Evolutionary conservation across 116 monocot genomes (phyloP).

Genomic region (Thalassia testudinum): DNA sequence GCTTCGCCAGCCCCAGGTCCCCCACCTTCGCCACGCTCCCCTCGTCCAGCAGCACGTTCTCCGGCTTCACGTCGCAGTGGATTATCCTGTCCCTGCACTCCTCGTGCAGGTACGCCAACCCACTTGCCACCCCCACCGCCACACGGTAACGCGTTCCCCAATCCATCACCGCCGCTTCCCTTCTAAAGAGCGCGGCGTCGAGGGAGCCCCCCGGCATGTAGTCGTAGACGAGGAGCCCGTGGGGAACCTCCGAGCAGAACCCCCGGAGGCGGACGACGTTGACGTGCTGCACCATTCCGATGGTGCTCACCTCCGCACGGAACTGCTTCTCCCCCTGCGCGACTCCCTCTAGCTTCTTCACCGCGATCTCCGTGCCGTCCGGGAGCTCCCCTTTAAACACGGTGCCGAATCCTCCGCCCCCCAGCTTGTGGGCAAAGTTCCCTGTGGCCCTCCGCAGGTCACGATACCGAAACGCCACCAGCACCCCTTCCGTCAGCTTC

Average conservation of each 20-base stretch:
- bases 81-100: constrained; percentile 13
- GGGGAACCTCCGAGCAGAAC: constrained; percentile 11
- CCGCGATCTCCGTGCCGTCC: constrained; percentile 17
- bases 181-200: neutral
- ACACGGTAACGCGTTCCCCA: constrained; percentile 46
- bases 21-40: constrained; percentile 7
- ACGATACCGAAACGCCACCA: constrained; percentile 18
- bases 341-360: constrained; percentile 13
- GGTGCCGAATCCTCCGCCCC: constrained; percentile 12
- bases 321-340: constrained; percentile 15
- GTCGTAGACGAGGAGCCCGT: constrained; percentile 18
- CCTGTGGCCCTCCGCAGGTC: constrained; percentile 5
- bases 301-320: constrained; percentile 7
- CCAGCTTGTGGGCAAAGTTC: constrained; percentile 14
- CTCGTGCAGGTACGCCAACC: constrained; percentile 11
- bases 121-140: constrained; percentile 34
- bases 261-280: constrained; percentile 14
- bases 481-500: constrained; percentile 6
- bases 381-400: constrained; percentile 10
- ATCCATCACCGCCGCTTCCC: neutral
- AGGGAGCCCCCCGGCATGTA: constrained; percentile 16
- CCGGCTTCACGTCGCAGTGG: constrained; percentile 57
- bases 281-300: constrained; percentile 12
- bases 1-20: constrained; percentile 17
- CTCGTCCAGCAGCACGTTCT: constrained; percentile 47